Evolutionary conservation across 495 filamentous ascomycete species (phyloP).

Genomic region (Penicillium coprophilum): DNA sequence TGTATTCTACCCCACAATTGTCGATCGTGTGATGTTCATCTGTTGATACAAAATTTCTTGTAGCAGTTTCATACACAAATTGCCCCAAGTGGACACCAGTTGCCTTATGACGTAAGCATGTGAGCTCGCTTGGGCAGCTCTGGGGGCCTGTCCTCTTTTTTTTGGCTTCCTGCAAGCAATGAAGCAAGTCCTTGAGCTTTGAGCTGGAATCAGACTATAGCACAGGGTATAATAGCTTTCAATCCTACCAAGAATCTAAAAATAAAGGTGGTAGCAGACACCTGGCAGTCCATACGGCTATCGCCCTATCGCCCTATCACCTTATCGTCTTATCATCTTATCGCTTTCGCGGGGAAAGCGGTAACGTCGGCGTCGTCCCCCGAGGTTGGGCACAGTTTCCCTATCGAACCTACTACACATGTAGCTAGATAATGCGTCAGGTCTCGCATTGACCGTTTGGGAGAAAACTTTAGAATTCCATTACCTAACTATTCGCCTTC

Average conservation of each 20-base stretch:
- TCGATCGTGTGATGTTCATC: not conserved
- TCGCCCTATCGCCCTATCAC: not conserved
- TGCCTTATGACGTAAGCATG: conserved; percentile 2
- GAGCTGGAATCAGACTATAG: not conserved
- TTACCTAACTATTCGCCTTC: not conserved
- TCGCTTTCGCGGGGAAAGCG: conserved; percentile 7
- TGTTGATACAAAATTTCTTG: not conserved
- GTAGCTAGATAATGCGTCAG: too few relatives aligned
- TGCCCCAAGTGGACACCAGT: not conserved
- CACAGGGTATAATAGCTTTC: not conserved
- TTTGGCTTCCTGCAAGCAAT: not conserved
- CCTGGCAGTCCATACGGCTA: not conserved
- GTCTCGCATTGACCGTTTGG: not conserved
- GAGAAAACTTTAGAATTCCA: not conserved
- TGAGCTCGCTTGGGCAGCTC: not conserved
- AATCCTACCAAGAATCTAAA: not conserved
- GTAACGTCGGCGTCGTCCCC: not conserved
- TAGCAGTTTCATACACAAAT: not conserved
- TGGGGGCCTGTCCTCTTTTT: not conserved
- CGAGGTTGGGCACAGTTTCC: not conserved
- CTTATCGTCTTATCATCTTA: conserved; percentile 12
- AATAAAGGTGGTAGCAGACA: not conserved
- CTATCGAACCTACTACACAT: not conserved
- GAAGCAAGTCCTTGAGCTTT: too few relatives aligned
- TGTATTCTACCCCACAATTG: not conserved